Evolutionary conservation across 2,329 filamentous ascomycete species (phyloP), one percentile per base, ranked within the genome.

Genomic region (Chaetomiaceae sp.): DNA sequence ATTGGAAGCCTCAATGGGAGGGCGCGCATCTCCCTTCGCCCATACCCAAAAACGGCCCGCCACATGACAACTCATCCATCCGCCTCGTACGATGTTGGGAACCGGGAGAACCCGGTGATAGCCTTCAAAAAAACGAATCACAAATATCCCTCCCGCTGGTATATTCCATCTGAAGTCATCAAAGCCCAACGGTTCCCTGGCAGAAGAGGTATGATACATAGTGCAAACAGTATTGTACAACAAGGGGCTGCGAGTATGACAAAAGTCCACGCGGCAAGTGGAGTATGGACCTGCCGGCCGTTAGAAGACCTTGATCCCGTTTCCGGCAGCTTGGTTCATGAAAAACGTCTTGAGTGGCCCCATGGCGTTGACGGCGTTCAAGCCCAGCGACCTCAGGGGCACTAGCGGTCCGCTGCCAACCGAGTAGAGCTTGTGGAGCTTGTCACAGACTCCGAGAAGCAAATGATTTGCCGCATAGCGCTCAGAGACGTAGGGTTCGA

Each of bases 401-500:
- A 96, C 87, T 30, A 97, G 71, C 1, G 90, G 90, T 0, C 89
- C 89, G 56, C 81, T 84, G 20, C 83, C 84, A 0, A 89, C 82
- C n/a, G 86, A 86, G 70, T 96, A 97, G 38, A 96, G 72, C 73
- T 92, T 95, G 70, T 96, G 90, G 61, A 97, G 74, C 73, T 96
- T 92, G 72, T 97, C 92, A 60, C 84, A 89, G 41, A 86, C 87
- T 51, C 83, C 91, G 49, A 91, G 76, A 68, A 95, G 78, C 55
- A 86, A 78, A 59, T 87, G 87, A 69, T 97, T 97, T 36, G 84
- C 81, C 2, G 85, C 80, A 69, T 95, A 99, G 34, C 91, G 80
- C 65, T 94, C 89, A 1, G 80, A 76, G 59, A 84, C 84, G 71
- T 97, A 99, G 14, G 81, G 71, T 68, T 96, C 91, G 23, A 99